Percentiles rank a stretch among this genome's conserved stretches.
These are phyloP conservation scores for Naganishia vaughanmartiniae DNA, from an alignment of 768 basidiomycete genomes.

Conservation along the genomic window DNA sequence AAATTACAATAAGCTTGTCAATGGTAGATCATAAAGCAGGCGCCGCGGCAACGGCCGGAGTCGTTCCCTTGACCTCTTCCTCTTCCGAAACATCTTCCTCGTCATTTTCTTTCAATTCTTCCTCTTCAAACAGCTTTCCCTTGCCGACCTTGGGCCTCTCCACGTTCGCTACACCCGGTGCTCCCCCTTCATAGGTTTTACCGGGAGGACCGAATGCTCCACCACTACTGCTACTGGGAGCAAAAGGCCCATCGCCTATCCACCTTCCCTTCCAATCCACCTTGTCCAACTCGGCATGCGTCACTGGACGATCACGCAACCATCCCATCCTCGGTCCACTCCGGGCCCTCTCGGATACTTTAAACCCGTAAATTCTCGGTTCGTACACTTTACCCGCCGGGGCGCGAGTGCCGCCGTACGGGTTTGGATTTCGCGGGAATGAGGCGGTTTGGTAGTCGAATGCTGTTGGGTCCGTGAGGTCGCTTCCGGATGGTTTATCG, in stretches of 20 bases:
- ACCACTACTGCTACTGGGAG: slow-evolving; percentile 19
- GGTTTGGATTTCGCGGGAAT: slow-evolving; percentile 68
- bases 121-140: slow-evolving; percentile 52
- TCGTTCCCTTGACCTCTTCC: slow-evolving; percentile 51
- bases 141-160: slow-evolving; percentile 28
- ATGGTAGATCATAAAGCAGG: background rate
- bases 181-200: background rate
- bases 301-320: slow-evolving; percentile 82
- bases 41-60: background rate
- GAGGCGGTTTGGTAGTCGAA: background rate
- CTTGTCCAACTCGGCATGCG: slow-evolving; percentile 71
- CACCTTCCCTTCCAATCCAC: slow-evolving; percentile 90
- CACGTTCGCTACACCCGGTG: slow-evolving; percentile 25
- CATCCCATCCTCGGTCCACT: slow-evolving; percentile 96
- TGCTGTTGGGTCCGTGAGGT: slow-evolving; percentile 37
- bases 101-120: slow-evolving; percentile 57
- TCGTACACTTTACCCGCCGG: slow-evolving; percentile 57
- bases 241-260: slow-evolving; percentile 58
- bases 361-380: slow-evolving; percentile 94
- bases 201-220: slow-evolving; percentile 12
- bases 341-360: slow-evolving; percentile 90
- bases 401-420: slow-evolving; percentile 49
- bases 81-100: slow-evolving; percentile 62
- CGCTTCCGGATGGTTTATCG: slow-evolving; percentile 55
- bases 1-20: background rate